Base-by-base conservation (phyloP, 345 rosid species). In the Acer negundo region DNA sequence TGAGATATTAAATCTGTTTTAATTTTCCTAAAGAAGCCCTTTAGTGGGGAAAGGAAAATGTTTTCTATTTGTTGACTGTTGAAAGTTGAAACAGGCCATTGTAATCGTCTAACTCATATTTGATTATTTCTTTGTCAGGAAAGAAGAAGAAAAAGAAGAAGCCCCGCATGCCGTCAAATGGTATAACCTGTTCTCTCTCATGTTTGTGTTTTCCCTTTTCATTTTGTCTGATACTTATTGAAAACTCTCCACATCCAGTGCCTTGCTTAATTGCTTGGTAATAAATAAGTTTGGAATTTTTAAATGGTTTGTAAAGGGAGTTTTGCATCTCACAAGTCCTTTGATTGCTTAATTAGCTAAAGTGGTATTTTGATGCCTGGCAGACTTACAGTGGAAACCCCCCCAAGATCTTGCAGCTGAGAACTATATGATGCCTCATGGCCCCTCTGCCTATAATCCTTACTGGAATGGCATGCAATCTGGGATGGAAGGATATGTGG, bases 61-160 rank as follows among this genome's bases (percentile, higher is more conserved):
- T 67, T 26, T 55, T 16, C n/a, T 53, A 5, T 72, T 28, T 31
- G 65, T 53, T 72, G 20, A 72, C 16, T 16, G 23, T 72, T 19
- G 47, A 55, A 72, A 51, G 23, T 72, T 31, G 47, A 55, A 72
- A 51, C 12, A n/a, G 13, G 56, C 13, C 47, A 22, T 59, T 62
- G 13, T 23, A 19, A 23, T 55, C 44, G 20, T 42, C 31, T 55
- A 26, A 67, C 63, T 23, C 4, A 10, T 11, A 28, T 22, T 22
- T 79, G 67, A 69, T 28, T 40, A 81, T 73, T 72, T 17, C 63
- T 75, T 77, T 76, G 61, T 65, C 89, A 94, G 99, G 86, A 79
- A 94, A 86, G 87, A 92, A 87, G 78, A 96, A 80, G 89, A 96
- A 90, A 77, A 94, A 89, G 87, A 96, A 92, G 88, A 96, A 92